A percentile compares a stretch with the other conserved stretches of the same genome.
These are phyloP conservation scores for Lithohypha guttulata DNA, from an alignment of 2,329 filamentous ascomycete genomes.

Conservation along the genomic window DNA sequence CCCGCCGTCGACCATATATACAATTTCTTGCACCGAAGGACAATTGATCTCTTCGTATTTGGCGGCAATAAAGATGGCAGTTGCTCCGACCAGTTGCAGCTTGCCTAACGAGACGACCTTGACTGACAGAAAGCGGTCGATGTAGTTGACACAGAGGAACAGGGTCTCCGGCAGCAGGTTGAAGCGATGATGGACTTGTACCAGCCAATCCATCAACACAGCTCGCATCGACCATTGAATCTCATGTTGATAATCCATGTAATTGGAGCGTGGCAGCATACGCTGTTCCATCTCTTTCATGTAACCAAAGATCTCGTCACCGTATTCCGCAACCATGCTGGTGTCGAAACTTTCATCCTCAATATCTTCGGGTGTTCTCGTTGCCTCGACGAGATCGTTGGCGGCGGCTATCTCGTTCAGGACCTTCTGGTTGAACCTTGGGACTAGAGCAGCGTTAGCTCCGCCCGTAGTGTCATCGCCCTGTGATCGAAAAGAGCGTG, in stretches of 20 bases:
- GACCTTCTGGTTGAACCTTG: slow-evolving; percentile 57
- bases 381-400: slow-evolving; percentile 55
- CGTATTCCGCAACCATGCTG: slow-evolving; percentile 95
- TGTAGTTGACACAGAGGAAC: slow-evolving; percentile 91
- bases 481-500: slow-evolving; percentile 65
- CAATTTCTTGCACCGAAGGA: slow-evolving; percentile 86
- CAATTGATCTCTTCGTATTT: slow-evolving; percentile 99
- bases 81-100: slow-evolving; percentile 89
- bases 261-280: slow-evolving; percentile 79
- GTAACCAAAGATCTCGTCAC: slow-evolving; percentile 89
- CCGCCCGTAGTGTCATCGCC: slow-evolving; percentile 61
- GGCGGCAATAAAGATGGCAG: slow-evolving; percentile 86
- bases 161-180: slow-evolving; percentile 84
- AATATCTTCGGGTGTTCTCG: slow-evolving; percentile 59
- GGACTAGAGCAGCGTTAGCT: slow-evolving; percentile 57
- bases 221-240: slow-evolving; percentile 99
- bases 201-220: slow-evolving; percentile 94
- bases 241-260: slow-evolving; percentile 96
- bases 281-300: slow-evolving; percentile 76
- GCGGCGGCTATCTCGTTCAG: slow-evolving; percentile 62
- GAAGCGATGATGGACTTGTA: slow-evolving; percentile 91
- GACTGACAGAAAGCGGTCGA: slow-evolving; percentile 87
- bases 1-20: slow-evolving; percentile 94
- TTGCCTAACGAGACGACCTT: slow-evolving; percentile 94
- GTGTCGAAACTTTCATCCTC: slow-evolving; percentile 89